These are phyloP conservation scores for Pseudotsuga menziesii DNA, from an alignment of 75 land plant genomes.

Conservation along the genomic window DNA sequence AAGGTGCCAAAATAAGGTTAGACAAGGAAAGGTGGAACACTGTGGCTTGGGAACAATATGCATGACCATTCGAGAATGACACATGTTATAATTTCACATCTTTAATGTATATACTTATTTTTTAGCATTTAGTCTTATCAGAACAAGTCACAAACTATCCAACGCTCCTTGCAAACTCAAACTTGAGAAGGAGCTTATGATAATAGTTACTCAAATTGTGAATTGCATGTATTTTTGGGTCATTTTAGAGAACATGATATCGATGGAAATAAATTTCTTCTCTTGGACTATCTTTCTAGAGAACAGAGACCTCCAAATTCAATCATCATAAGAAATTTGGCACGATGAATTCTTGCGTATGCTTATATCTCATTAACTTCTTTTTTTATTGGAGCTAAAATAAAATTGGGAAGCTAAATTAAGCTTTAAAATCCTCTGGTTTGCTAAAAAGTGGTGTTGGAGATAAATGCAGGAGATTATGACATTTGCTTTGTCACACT, in stretches of 20 bases:
- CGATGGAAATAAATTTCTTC: slow-evolving; percentile 73
- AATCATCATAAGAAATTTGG: slow-evolving; percentile 88
- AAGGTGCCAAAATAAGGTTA: slow-evolving; percentile 78
- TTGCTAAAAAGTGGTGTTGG: too few relatives aligned
- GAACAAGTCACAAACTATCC: not conserved
- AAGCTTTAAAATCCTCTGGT: too few relatives aligned
- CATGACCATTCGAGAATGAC: slow-evolving; percentile 80
- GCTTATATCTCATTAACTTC: not conserved
- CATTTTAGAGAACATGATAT: slow-evolving; percentile 58
- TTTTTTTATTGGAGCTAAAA: not conserved
- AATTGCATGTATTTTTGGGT: slow-evolving; percentile 71
- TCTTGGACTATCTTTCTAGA: slow-evolving; percentile 78
- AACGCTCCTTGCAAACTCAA: not conserved
- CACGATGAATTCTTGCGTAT: slow-evolving; percentile 84
- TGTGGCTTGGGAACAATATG: slow-evolving; percentile 71
- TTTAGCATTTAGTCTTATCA: not conserved
- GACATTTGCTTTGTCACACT: too few relatives aligned
- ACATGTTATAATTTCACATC: slow-evolving; percentile 32
- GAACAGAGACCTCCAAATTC: slow-evolving; percentile 82
- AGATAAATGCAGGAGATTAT: not conserved
- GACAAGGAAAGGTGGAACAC: slow-evolving; percentile 79
- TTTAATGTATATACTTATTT: not conserved
- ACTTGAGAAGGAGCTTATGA: not conserved
- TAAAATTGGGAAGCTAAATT: not conserved
- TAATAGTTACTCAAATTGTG: not conserved